Percentiles rank a stretch among this genome's conserved stretches.
Conservation (phyloP, 371 early-diverging fungal genomes). For the Nematocida parisii region DNA sequence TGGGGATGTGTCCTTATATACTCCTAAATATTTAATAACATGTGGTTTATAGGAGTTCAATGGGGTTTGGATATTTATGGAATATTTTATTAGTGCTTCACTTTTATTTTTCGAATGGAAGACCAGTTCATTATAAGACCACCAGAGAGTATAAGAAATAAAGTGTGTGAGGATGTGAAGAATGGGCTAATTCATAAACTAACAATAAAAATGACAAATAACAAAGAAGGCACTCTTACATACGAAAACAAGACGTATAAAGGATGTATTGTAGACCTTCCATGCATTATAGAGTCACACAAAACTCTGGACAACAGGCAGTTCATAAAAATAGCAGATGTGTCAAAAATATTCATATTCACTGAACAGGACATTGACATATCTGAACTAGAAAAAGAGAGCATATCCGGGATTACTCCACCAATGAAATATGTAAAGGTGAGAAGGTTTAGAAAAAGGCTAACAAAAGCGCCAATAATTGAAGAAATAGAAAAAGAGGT, state of each 20-base stretch:
- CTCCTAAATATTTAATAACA: too few species aligned
- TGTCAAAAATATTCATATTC: conserved; percentile 65
- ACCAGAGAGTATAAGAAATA: conserved; percentile 55
- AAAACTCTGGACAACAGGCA: conserved; percentile 87
- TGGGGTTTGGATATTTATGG: too few species aligned
- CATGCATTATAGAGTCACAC: conserved; percentile 88
- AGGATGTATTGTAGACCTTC: conserved; percentile 71
- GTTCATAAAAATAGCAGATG: conserved; percentile 87
- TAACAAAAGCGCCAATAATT: conserved; percentile 72
- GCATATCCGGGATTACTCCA: conserved; percentile 76
- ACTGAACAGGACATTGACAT: conserved; percentile 19
- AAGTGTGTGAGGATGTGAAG: conserved; percentile 52
- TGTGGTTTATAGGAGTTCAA: too few species aligned
- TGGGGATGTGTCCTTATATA: too few species aligned
- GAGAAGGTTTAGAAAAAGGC: conserved; percentile 79
- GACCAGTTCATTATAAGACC: conserved; percentile 68
- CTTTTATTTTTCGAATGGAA: conserved; percentile 61
- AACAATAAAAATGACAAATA: conserved; percentile 29
- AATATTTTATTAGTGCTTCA: not conserved
- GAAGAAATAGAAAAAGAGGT: conserved; percentile 84
- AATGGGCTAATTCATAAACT: conserved; percentile 30
- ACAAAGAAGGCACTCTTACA: conserved; percentile 38
- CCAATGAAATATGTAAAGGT: conserved; percentile 80
- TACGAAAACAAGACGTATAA: conserved; percentile 54
- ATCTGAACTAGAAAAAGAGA: conserved; percentile 25